Evolutionary conservation across 2,329 filamentous ascomycete genomes (phyloP).

Genomic region (Botrytis pseudocinerea): DNA sequence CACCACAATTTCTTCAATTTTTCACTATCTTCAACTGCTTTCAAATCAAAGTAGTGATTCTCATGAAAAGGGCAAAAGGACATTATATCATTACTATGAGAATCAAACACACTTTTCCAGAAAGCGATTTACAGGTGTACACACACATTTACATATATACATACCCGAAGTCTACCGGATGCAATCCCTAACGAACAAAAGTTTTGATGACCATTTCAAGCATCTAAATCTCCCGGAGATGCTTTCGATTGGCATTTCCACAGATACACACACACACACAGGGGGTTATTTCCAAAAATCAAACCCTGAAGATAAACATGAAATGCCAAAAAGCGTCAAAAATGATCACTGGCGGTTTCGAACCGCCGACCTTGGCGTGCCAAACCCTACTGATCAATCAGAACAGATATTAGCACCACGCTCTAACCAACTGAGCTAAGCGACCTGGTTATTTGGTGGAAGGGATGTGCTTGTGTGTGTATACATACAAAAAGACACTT

Average conservation of each 20-base stretch:
- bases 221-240: background rate
- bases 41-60: background rate
- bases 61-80: background rate
- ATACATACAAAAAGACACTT: rapidly evolving
- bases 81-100: background rate
- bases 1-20: background rate
- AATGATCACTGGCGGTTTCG: slow-evolving; percentile 1
- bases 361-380: slow-evolving; percentile 11
- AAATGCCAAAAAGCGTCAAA: background rate
- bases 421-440: slow-evolving; percentile 18
- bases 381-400: background rate
- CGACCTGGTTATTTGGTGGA: background rate
- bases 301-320: no score
- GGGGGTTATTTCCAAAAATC: no score
- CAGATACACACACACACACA: background rate
- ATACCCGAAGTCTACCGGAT: background rate
- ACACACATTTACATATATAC: no score
- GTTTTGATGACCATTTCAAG: background rate
- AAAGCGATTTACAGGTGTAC: background rate
- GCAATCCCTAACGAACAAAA: background rate
- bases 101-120: rapidly evolving
- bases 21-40: background rate
- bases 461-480: rapidly evolving
- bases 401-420: slow-evolving; percentile 11
- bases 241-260: background rate